Evolutionary conservation across 208 protist genomes (phyloP).

Genomic region (Trypanosoma rangeli): DNA sequence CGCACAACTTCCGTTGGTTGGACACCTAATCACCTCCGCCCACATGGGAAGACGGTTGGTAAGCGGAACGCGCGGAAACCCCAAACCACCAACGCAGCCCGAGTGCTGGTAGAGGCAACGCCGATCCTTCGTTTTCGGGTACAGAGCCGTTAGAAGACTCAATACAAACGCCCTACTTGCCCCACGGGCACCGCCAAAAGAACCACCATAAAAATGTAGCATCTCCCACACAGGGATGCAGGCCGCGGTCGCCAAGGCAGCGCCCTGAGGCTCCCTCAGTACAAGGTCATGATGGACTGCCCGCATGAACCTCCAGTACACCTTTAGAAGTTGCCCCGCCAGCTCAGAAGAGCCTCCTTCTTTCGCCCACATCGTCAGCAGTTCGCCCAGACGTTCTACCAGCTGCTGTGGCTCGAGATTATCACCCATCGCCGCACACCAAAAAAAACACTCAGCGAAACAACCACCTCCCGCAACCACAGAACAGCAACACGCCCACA

Average conservation of each 20-base stretch:
- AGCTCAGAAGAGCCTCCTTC: constrained; percentile 1
- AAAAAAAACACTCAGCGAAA: too few relatives aligned
- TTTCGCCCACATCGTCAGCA: background rate
- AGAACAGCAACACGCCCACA: too few relatives aligned
- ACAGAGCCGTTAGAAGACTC: constrained; percentile 53
- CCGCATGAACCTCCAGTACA: constrained; percentile 24
- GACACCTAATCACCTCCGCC: constrained; percentile 19
- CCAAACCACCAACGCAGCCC: constrained; percentile 26
- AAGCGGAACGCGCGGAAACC: constrained; percentile 26
- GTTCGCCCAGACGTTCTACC: background rate
- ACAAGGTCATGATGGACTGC: constrained; percentile 42
- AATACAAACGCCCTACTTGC: constrained; percentile 44
- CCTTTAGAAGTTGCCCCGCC: constrained; percentile 2
- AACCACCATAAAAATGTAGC: constrained; percentile 53
- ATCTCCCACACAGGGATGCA: constrained; percentile 86
- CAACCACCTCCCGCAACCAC: too few relatives aligned
- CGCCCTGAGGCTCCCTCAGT: constrained; percentile 41
- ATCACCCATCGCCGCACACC: too few relatives aligned
- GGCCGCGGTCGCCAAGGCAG: constrained; percentile 62
- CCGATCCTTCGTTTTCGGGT: constrained; percentile 76
- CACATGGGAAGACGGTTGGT: constrained; percentile 23
- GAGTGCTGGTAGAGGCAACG: constrained; percentile 74
- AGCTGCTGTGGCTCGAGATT: constrained; percentile 1
- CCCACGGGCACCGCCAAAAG: constrained; percentile 21
- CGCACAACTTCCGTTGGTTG: background rate